These are phyloP conservation scores for Helianthus annuus DNA, from an alignment of 129 eudicot species.

Conservation along the genomic window DNA sequence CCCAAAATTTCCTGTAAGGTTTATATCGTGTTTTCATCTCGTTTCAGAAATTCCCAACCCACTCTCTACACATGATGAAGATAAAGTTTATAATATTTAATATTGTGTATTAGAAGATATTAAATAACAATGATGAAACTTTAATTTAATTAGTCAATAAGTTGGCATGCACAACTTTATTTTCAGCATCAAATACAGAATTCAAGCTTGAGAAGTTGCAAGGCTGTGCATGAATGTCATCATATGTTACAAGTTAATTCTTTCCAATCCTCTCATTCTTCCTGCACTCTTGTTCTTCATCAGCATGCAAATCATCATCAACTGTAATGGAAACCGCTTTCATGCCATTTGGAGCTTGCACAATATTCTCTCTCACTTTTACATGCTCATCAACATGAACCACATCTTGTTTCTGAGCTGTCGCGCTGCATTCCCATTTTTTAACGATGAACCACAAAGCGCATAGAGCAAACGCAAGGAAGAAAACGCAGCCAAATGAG, in stretches of 20 bases:
- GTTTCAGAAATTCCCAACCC: background rate
- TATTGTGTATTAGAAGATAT: background rate
- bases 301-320: conserved; percentile 71
- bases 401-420: conserved; percentile 37
- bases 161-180: conserved; percentile 5
- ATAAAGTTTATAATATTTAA: background rate
- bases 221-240: background rate
- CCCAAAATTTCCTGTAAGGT: too few species aligned
- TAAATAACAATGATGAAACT: background rate
- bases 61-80: background rate
- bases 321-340: conserved; percentile 51
- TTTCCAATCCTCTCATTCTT: conserved; percentile 51
- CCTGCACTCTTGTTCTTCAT: conserved; percentile 42
- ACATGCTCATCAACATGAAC: conserved; percentile 50
- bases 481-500: conserved; percentile 53
- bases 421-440: conserved; percentile 47
- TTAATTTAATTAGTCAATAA: conserved; percentile 6
- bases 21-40: too few species aligned
- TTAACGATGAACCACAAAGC: conserved; percentile 60
- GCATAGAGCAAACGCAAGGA: conserved; percentile 44
- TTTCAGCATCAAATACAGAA: conserved; percentile 1
- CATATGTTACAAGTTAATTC: background rate
- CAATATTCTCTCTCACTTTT: conserved; percentile 49
- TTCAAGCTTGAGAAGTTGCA: conserved; percentile 21
- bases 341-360: conserved; percentile 52